Evolutionary conservation across 768 basidiomycete species (phyloP).

Genomic region (Sarcomyxa edulis): DNA sequence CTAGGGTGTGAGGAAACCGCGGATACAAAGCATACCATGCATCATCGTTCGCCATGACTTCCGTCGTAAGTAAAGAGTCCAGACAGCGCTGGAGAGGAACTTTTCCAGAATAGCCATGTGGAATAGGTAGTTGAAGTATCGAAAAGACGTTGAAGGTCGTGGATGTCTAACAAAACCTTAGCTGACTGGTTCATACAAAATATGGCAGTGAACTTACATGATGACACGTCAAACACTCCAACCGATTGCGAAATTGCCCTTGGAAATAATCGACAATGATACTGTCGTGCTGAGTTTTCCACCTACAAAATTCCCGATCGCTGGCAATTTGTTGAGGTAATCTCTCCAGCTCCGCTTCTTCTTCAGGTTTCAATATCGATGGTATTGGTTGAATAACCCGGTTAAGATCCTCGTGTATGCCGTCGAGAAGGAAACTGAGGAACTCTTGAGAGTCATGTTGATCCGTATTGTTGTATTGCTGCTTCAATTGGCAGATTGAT

Average conservation of each 20-base stretch:
- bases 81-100: slow-evolving; percentile 78
- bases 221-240: slow-evolving; percentile 87
- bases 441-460: slow-evolving; percentile 99
- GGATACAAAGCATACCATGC: slow-evolving; percentile 64
- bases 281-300: slow-evolving; percentile 87
- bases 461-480: slow-evolving; percentile 78
- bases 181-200: slow-evolving; percentile 4
- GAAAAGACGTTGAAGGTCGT: slow-evolving; percentile 98
- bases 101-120: slow-evolving; percentile 47
- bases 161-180: slow-evolving; percentile 62
- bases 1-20: neutral
- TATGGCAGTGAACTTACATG: slow-evolving; percentile 46
- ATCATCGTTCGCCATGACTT: slow-evolving; percentile 88
- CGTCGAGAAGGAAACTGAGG: slow-evolving; percentile 88
- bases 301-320: slow-evolving; percentile 89
- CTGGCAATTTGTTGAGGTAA: slow-evolving; percentile 85
- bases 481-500: slow-evolving; percentile 43
- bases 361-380: slow-evolving; percentile 61
- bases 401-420: slow-evolving; percentile 86
- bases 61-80: slow-evolving; percentile 85
- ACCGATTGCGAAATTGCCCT: slow-evolving; percentile 87
- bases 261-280: slow-evolving; percentile 97
- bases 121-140: slow-evolving; percentile 88
- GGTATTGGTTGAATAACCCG: slow-evolving; percentile 70
- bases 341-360: slow-evolving; percentile 85